A percentile compares a stretch with the other conserved stretches of the same genome.
Conservation (phyloP, 208 protist genomes). For the Wallacemonas collosoma region DNA sequence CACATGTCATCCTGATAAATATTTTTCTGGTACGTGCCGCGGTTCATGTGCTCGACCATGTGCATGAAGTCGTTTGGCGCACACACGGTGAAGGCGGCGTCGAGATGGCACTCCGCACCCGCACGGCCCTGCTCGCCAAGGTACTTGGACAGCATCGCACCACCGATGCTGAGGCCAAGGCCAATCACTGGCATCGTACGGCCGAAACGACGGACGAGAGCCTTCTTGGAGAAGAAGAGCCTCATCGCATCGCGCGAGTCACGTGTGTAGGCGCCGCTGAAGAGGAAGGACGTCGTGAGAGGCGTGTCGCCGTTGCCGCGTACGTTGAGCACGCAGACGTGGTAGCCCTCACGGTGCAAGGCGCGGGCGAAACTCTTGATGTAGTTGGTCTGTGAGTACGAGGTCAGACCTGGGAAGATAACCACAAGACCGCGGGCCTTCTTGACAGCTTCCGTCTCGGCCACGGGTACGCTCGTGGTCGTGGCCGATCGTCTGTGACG, state of each 20-base stretch:
- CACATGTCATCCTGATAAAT: conserved; percentile 53
- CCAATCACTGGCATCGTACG: conserved; percentile 43
- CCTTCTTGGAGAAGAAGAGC: conserved; percentile 30
- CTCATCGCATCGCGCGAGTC: conserved; percentile 51
- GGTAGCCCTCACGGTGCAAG: conserved; percentile 33
- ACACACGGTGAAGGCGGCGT: conserved; percentile 44
- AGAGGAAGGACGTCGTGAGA: conserved; percentile 40
- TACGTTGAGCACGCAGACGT: conserved; percentile 55
- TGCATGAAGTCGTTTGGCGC: conserved; percentile 53
- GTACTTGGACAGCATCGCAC: conserved; percentile 58
- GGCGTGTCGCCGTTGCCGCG: conserved; percentile 55
- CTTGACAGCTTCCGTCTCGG: background rate
- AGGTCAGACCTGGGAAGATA: conserved; percentile 54
- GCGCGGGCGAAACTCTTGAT: conserved; percentile 35
- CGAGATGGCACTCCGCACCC: conserved; percentile 30
- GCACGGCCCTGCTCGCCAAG: conserved; percentile 58
- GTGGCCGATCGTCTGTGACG: background rate
- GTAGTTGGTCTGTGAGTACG: conserved; percentile 45
- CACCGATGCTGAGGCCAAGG: conserved; percentile 58
- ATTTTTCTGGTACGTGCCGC: conserved; percentile 31
- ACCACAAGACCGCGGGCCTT: conserved; percentile 40
- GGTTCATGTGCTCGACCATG: conserved; percentile 56
- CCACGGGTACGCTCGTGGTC: background rate
- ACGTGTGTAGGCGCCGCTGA: conserved; percentile 53
- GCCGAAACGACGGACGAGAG: conserved; percentile 17